A percentile compares a stretch with the other conserved stretches of the same genome.
These are phyloP conservation scores for Nigrospora oryzae DNA, from an alignment of 2,329 filamentous ascomycete species.

Conservation along the genomic window DNA sequence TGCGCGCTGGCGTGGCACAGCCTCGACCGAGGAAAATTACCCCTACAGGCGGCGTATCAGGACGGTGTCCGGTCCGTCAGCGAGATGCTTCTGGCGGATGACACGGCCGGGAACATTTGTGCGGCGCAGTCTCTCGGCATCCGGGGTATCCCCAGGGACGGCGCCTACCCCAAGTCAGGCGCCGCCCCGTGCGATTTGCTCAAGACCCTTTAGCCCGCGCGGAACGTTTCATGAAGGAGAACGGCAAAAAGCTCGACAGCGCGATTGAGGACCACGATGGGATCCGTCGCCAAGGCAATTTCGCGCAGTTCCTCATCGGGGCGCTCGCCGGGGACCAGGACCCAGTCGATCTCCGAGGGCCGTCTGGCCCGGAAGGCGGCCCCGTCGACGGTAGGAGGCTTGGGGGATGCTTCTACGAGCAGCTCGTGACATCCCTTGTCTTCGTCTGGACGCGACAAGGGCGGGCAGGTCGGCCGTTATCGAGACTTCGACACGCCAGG, in stretches of 20 bases:
- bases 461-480: too few species aligned
- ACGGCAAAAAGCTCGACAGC: constrained; percentile 6
- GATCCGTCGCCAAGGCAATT: constrained; percentile 16
- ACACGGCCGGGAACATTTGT: constrained; percentile 11
- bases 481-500: too few species aligned
- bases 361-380: constrained; percentile 4
- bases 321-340: constrained; percentile 18
- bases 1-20: constrained; percentile 8
- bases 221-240: constrained; percentile 5
- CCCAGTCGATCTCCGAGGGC: constrained; percentile 10
- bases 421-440: too few species aligned
- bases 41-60: constrained; percentile 6
- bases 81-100: constrained; percentile 11
- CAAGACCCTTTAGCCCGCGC: constrained; percentile 4
- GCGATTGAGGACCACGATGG: constrained; percentile 20
- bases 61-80: background rate
- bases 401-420: constrained; percentile 12
- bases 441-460: too few species aligned
- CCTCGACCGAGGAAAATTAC: constrained; percentile 8
- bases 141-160: constrained; percentile 4
- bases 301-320: constrained; percentile 27
- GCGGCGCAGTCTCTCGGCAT: constrained; percentile 9
- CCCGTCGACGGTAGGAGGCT: constrained; percentile 6
- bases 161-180: background rate
- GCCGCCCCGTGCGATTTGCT: constrained; percentile 4